Conservation (phyloP, 768 basidiomycete genomes). For the Russula sp. region DNA sequence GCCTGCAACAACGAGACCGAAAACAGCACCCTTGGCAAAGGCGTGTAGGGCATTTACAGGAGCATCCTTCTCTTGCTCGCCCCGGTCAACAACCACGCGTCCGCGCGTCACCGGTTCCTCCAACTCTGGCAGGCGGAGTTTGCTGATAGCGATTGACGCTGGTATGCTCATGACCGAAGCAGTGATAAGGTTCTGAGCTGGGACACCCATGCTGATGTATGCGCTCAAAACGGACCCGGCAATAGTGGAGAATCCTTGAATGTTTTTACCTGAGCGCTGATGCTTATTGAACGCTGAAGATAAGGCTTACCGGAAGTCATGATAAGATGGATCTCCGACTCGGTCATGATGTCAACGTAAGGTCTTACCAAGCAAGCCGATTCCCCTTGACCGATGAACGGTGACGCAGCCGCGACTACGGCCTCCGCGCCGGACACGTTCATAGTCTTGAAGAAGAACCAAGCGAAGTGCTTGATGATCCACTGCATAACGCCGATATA, state of each 20-base stretch:
- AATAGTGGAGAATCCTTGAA: constrained; percentile 76
- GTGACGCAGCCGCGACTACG: constrained; percentile 86
- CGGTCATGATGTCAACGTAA: constrained; percentile 80
- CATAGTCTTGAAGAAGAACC: constrained; percentile 91
- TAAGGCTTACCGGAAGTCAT: constrained; percentile 70
- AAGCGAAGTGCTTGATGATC: constrained; percentile 84
- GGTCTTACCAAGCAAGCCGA: constrained; percentile 81
- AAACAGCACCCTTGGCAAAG: constrained; percentile 78
- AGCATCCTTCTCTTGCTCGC: constrained; percentile 45
- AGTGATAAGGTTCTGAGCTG: constrained; percentile 73
- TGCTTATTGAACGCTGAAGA: not conserved
- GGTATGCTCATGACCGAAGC: constrained; percentile 95
- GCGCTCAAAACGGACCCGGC: constrained; percentile 85
- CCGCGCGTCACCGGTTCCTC: constrained; percentile 87
- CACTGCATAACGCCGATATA: constrained; percentile 93
- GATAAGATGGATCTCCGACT: constrained; percentile 76
- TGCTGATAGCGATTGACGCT: constrained; percentile 88
- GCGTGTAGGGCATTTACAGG: constrained; percentile 84
- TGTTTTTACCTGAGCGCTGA: not conserved
- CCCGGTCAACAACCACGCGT: constrained; percentile 72
- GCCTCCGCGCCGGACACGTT: constrained; percentile 93
- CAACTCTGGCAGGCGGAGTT: constrained; percentile 76
- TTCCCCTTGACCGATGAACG: constrained; percentile 92
- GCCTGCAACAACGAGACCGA: constrained; percentile 81
- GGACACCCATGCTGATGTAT: constrained; percentile 75